Base-by-base conservation (phyloP, 78 protist genomes). In the Dictyostelium purpureum region DNA sequence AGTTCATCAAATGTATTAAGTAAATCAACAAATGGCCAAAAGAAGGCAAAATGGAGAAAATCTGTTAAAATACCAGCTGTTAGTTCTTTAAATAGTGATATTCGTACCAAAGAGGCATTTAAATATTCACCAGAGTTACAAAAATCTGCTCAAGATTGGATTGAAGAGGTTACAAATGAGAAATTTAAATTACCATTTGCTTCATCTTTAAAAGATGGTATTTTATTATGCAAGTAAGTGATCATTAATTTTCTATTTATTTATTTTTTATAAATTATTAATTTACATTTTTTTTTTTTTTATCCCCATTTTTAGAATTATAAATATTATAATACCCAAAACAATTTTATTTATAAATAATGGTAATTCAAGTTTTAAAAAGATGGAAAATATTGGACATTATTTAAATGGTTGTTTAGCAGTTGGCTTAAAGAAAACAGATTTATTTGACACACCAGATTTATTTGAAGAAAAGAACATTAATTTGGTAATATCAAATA, bases 51-150 rank as follows among this genome's bases (percentile, higher is more conserved):
- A 59, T 79, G 88, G 94, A 79, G 88, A 65, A 79, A 78, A 65
- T 73, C 94, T 24, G 80, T 69, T 9, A 74, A 45, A 56, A n/a
- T 35, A 31, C 91, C 95, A 19, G 37, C 89, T 0, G 88, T 90
- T 16, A 56, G 81, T 10, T 77, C 93, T 52, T 65, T 92, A 3
- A 79, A 92, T 43, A 42, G 57, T 19, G 95, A 92, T 54, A 65
- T 92, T 10, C 19, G n/a, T 35, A 82, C 91, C 1, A 92, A 92
- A 63, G 95, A 92, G 11, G 95, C 89, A 61, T 79, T 92, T 37
- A 92, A 92, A 82, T 92, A 63, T n/a, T 83, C 89, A 47, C 95
- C 95, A 24, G 95, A 92, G 37, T 47, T 92, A n/a, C 91, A 92
- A 61, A 35, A 57, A 21, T 26, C 71, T 3, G 95, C 95, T 7